A percentile compares a stretch with the other conserved stretches of the same genome.
Conservation (phyloP, 1,284 basidiomycete species). For the Veloboletus limbatus region DNA sequence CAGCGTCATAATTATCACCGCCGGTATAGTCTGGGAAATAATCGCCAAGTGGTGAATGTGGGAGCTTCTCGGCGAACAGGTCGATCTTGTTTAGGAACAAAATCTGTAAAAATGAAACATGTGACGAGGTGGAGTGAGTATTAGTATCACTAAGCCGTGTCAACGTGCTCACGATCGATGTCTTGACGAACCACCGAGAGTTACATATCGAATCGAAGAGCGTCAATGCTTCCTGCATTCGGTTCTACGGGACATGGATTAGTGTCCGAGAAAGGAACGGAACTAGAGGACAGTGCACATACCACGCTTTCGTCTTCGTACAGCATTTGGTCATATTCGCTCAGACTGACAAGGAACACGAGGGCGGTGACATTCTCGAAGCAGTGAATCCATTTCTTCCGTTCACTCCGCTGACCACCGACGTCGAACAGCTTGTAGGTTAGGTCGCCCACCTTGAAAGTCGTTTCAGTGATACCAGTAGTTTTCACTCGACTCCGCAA, state of each 20-base stretch:
- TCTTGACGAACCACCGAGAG: conserved; percentile 91
- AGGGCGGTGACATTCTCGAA: conserved; percentile 97
- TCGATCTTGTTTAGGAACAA: conserved; percentile 96
- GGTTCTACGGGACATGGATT: conserved; percentile 57
- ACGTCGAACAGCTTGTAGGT: conserved; percentile 94
- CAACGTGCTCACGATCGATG: conserved; percentile 64
- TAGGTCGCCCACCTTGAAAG: conserved; percentile 89
- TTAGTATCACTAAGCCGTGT: background rate
- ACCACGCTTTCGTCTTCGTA: conserved; percentile 93
- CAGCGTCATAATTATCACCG: conserved; percentile 82
- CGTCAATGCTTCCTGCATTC: conserved; percentile 95
- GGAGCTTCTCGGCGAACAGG: conserved; percentile 91
- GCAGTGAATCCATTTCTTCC: conserved; percentile 95
- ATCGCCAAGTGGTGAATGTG: conserved; percentile 79
- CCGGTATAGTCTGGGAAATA: conserved; percentile 88
- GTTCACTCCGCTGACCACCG: conserved; percentile 90
- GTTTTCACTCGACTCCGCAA: conserved; percentile 94
- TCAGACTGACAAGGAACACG: conserved; percentile 89
- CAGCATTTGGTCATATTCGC: conserved; percentile 93
- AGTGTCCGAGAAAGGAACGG: conserved; percentile 9
- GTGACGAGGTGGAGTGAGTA: conserved; percentile 1
- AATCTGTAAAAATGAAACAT: conserved; percentile 47
- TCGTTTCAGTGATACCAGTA: conserved; percentile 95
- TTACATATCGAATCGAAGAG: conserved; percentile 98
- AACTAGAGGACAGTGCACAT: conserved; percentile 36